Conservation (phyloP, 495 filamentous ascomycete species). For the Penicillium robsamsonii region DNA sequence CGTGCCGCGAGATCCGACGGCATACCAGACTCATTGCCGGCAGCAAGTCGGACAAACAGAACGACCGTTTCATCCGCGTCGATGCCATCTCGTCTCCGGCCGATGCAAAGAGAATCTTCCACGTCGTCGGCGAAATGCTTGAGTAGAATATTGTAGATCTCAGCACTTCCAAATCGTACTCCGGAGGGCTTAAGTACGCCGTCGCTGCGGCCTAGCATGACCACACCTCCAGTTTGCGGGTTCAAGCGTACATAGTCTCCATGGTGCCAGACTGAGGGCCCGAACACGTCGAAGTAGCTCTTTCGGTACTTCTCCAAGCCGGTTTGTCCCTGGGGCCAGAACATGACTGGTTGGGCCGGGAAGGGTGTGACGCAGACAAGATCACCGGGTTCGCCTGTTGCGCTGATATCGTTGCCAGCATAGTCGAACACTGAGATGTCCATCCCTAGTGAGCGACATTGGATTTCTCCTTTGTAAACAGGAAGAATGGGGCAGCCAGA, state of each 20-base stretch:
- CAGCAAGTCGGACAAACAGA: conserved; percentile 74
- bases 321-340: conserved; percentile 65
- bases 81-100: conserved; percentile 60
- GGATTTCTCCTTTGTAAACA: conserved; percentile 84
- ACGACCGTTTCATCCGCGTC: conserved; percentile 85
- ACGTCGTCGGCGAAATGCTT: conserved; percentile 73
- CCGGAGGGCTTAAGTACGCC: conserved; percentile 87
- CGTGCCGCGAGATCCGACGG: conserved; percentile 48
- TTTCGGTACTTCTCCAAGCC: conserved; percentile 73
- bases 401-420: conserved; percentile 46
- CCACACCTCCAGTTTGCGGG: conserved; percentile 67
- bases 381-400: conserved; percentile 74
- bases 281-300: conserved; percentile 86
- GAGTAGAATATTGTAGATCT: conserved; percentile 90
- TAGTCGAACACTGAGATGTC: conserved; percentile 75
- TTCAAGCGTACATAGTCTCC: conserved; percentile 87
- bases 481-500: conserved; percentile 82
- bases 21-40: conserved; percentile 20
- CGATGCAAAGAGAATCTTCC: conserved; percentile 83
- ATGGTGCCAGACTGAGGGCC: conserved; percentile 77
- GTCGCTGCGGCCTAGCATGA: conserved; percentile 87
- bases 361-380: conserved; percentile 85
- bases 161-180: conserved; percentile 82
- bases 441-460: conserved; percentile 89
- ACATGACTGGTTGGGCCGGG: conserved; percentile 84